Percentiles rank a stretch among this genome's conserved stretches.
Evolutionary conservation across 108 stramenopile genomes (phyloP).

Genomic region (Nitzschia palea): DNA sequence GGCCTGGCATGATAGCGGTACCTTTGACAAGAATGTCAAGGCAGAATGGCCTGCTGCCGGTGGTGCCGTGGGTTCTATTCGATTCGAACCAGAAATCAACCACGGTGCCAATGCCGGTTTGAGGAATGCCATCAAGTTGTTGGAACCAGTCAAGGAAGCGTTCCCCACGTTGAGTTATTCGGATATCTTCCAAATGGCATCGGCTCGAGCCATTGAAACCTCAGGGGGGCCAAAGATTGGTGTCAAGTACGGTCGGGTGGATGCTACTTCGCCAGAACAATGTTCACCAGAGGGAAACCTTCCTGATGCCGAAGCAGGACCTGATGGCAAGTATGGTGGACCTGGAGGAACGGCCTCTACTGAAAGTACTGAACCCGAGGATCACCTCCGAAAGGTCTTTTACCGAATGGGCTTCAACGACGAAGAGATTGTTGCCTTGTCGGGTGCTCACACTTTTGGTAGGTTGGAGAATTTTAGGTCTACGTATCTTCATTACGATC

Average conservation of each 20-base stretch:
- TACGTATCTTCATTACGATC: too few species aligned
- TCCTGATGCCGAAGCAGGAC: conserved; percentile 80
- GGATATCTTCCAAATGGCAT: conserved; percentile 78
- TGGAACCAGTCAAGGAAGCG: conserved; percentile 87
- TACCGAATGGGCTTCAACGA: conserved; percentile 94
- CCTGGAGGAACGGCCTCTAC: conserved; percentile 61
- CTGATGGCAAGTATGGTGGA: conserved; percentile 64
- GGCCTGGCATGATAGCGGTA: conserved; percentile 97
- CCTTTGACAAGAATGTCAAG: conserved; percentile 62
- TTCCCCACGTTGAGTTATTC: conserved; percentile 70
- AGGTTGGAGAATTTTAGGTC: too few species aligned
- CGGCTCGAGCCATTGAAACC: conserved; percentile 61
- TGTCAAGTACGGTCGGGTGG: conserved; percentile 83
- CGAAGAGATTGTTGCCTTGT: conserved; percentile 92
- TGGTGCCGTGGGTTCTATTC: conserved; percentile 81
- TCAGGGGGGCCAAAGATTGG: conserved; percentile 79
- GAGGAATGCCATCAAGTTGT: conserved; percentile 46
- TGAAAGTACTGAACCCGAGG: conserved; percentile 45
- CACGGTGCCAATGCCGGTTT: conserved; percentile 96
- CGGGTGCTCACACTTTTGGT: conserved; percentile 93
- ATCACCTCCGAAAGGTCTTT: conserved; percentile 91
- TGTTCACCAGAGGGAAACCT: conserved; percentile 77
- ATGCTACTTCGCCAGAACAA: conserved; percentile 41
- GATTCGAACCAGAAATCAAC: conserved; percentile 89
- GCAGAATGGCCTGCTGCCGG: conserved; percentile 68